Conservation (phyloP, 1,284 basidiomycete genomes). For the Coriolopsis trogii region DNA sequence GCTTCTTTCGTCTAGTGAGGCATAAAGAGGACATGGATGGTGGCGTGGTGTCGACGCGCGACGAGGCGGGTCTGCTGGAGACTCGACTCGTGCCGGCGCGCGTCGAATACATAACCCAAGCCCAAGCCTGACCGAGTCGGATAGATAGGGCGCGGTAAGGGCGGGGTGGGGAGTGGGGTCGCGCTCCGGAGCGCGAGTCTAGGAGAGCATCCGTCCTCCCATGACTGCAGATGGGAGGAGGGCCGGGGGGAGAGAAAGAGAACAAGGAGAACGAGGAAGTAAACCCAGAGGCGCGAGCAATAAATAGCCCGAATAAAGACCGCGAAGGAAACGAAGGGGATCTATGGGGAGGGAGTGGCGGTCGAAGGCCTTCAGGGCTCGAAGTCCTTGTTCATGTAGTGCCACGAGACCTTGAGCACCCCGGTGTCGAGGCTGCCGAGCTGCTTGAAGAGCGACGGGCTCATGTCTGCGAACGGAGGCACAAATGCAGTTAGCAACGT, state of each 20-base stretch:
- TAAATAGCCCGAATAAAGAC: conserved; percentile 23
- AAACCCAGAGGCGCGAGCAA: background rate
- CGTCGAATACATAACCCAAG: conserved; percentile 1
- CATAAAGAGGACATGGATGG: background rate
- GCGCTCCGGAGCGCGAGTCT: conserved; percentile 16
- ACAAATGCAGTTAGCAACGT: conserved; percentile 12
- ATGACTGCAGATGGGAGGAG: too few relatives aligned
- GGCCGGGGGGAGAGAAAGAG: conserved; percentile 20
- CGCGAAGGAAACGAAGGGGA: background rate
- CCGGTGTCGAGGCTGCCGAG: conserved; percentile 32
- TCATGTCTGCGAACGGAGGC: conserved; percentile 32
- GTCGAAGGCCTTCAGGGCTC: conserved; percentile 11
- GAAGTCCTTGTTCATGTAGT: conserved; percentile 31
- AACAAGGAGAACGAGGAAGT: conserved; percentile 1
- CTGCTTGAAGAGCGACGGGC: conserved; percentile 32
- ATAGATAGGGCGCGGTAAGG: too few relatives aligned
- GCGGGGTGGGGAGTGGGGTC: too few relatives aligned
- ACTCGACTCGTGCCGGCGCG: conserved; percentile 13
- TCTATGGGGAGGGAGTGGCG: background rate
- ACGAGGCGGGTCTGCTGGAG: background rate
- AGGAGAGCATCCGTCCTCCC: too few relatives aligned
- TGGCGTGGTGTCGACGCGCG: background rate
- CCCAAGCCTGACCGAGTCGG: too few relatives aligned
- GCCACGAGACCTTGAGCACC: conserved; percentile 34
- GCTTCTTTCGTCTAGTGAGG: conserved; percentile 3